A percentile compares a stretch with the other conserved stretches of the same genome.
phyloP scores from a whole-genome alignment of 2,329 filamentous ascomycete genomes.

The Ophiostoma montium region DNA sequence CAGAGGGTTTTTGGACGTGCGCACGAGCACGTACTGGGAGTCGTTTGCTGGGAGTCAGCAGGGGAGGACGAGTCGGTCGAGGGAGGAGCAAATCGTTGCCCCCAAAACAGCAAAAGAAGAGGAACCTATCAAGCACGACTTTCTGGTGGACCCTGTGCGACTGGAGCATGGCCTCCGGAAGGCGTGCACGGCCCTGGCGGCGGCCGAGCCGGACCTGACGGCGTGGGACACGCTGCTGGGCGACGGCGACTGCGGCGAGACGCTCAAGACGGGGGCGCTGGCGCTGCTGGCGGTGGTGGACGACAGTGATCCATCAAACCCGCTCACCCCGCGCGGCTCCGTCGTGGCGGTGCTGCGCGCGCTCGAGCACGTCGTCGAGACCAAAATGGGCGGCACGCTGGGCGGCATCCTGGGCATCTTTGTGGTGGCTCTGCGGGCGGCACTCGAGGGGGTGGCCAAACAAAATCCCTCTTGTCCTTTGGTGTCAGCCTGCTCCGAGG shows the following conservation, averaged over 20 bases:
- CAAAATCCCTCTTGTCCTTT: too few species aligned
- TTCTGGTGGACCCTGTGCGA: slow-evolving; percentile 34
- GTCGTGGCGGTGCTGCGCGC: slow-evolving; percentile 32
- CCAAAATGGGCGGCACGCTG: slow-evolving; percentile 34
- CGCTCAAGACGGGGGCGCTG: slow-evolving; percentile 38
- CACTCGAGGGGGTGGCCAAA: too few species aligned
- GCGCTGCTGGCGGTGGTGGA: slow-evolving; percentile 32
- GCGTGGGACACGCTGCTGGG: slow-evolving; percentile 50
- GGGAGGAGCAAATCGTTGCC: slow-evolving; percentile 29
- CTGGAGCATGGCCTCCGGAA: slow-evolving; percentile 39
- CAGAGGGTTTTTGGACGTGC: slow-evolving; percentile 49
- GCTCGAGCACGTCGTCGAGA: slow-evolving; percentile 39
- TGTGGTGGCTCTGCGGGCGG: slow-evolving; percentile 32
- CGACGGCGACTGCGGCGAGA: slow-evolving; percentile 53
- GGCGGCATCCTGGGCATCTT: slow-evolving; percentile 41
- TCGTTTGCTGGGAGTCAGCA: slow-evolving; percentile 33
- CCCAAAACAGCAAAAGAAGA: background rate
- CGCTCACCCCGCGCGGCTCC: slow-evolving; percentile 28
- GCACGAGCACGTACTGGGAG: slow-evolving; percentile 44
- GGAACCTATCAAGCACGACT: slow-evolving; percentile 18
- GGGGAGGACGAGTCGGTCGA: slow-evolving; percentile 24
- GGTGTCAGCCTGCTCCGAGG: too few species aligned
- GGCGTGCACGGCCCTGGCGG: slow-evolving; percentile 38
- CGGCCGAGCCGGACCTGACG: slow-evolving; percentile 48
- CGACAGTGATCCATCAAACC: slow-evolving; percentile 13